phyloP scores from a whole-genome alignment of 148 eudicot species.

The Mesembryanthemum crystallinum region DNA sequence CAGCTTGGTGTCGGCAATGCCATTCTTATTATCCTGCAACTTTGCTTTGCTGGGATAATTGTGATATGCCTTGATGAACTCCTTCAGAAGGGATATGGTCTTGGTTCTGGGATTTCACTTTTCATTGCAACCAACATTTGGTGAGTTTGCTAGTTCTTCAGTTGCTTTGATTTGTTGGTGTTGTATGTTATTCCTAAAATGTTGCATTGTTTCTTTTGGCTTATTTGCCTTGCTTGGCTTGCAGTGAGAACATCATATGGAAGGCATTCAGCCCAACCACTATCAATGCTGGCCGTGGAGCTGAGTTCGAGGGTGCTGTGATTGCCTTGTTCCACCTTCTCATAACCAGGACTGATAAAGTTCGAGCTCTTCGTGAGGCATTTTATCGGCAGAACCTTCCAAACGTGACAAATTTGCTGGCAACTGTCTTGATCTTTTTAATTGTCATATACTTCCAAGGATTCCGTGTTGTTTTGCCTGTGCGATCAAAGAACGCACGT shows the following conservation, averaged over 20 bases:
- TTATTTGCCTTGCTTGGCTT: neutral
- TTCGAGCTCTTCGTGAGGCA: slow-evolving; percentile 83
- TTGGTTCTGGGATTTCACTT: slow-evolving; percentile 83
- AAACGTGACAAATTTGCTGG: slow-evolving; percentile 76
- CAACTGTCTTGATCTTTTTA: slow-evolving; percentile 73
- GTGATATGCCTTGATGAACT: slow-evolving; percentile 85
- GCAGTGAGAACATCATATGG: slow-evolving; percentile 87
- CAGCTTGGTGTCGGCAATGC: slow-evolving; percentile 87
- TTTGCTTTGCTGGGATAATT: slow-evolving; percentile 81
- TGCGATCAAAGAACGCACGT: slow-evolving; percentile 85
- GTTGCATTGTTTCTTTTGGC: neutral
- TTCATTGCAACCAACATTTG: slow-evolving; percentile 89
- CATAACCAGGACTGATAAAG: slow-evolving; percentile 81
- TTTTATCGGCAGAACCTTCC: slow-evolving; percentile 89
- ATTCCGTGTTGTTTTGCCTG: slow-evolving; percentile 84
- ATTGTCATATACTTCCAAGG: slow-evolving; percentile 90
- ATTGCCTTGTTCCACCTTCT: slow-evolving; percentile 81
- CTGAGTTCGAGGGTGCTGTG: slow-evolving; percentile 88
- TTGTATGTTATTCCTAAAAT: neutral
- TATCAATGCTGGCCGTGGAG: slow-evolving; percentile 81
- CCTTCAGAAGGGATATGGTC: slow-evolving; percentile 91
- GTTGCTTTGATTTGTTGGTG: neutral
- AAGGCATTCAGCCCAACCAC: slow-evolving; percentile 89
- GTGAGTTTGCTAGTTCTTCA: no score
- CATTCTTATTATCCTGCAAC: slow-evolving; percentile 72